phyloP scores from a whole-genome alignment of 768 basidiomycete species.

The Termitomyces heimii region DNA sequence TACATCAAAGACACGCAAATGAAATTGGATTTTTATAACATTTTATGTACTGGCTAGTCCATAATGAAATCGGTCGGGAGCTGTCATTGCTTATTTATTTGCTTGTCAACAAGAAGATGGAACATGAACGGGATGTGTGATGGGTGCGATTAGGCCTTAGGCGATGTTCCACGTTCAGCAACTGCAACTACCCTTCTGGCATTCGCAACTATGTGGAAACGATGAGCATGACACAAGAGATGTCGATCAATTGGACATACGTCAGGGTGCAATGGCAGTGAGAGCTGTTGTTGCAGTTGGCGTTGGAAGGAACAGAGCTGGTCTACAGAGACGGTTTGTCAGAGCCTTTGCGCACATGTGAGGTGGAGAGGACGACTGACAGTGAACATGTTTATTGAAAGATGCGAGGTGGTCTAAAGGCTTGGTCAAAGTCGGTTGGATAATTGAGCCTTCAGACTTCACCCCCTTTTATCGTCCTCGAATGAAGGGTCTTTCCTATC shows the following conservation, averaged over 20 bases:
- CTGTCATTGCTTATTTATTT: background rate
- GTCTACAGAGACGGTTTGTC: conserved; percentile 13
- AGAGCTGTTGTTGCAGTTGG: conserved; percentile 18
- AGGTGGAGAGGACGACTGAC: conserved; percentile 3
- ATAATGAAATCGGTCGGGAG: background rate
- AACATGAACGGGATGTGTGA: background rate
- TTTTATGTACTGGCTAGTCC: background rate
- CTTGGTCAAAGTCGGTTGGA: background rate
- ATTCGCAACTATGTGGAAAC: background rate
- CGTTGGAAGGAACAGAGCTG: conserved; percentile 21
- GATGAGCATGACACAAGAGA: background rate
- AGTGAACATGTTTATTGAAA: conserved; percentile 8
- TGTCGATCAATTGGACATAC: conserved; percentile 11
- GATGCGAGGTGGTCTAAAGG: background rate
- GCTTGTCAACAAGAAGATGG: background rate
- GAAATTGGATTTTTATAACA: background rate
- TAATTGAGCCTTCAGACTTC: background rate
- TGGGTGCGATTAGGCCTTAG: background rate
- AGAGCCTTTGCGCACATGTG: background rate
- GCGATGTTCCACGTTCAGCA: background rate
- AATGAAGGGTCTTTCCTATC: conserved; percentile 1
- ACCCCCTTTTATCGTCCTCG: background rate
- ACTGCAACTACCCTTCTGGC: background rate
- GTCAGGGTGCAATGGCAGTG: conserved; percentile 18
- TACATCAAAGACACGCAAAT: background rate